A percentile compares a stretch with the other conserved stretches of the same genome.
Conservation (phyloP, 75 land plant genomes). For the Pinus taeda region DNA sequence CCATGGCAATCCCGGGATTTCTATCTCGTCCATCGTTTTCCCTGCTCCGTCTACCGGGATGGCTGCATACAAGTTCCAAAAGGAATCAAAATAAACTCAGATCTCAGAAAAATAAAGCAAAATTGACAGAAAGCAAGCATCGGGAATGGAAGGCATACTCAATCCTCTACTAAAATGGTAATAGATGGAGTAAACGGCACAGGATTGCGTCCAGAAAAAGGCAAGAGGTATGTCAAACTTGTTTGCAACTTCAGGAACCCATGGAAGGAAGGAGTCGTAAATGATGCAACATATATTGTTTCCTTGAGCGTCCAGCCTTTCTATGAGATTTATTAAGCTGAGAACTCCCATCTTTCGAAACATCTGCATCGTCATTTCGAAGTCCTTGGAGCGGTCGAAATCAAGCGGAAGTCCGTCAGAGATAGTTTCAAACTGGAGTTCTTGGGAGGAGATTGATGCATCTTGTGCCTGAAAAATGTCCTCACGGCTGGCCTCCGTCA, state of each 20-base stretch:
- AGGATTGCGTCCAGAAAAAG: constrained; percentile 67
- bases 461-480: neutral
- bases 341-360: neutral
- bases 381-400: neutral
- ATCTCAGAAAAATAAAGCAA: too few relatives aligned
- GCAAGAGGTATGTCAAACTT: constrained; percentile 34
- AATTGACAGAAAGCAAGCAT: neutral
- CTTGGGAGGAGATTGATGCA: neutral
- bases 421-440: neutral
- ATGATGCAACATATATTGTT: constrained; percentile 44
- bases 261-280: constrained; percentile 48
- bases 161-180: too few relatives aligned
- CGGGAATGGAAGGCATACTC: neutral
- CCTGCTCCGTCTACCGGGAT: neutral
- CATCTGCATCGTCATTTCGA: neutral
- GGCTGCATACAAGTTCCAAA: neutral
- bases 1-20: constrained; percentile 44
- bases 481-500: neutral
- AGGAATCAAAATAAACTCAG: too few relatives aligned
- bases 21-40: neutral
- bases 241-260: constrained; percentile 50
- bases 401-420: neutral
- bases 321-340: constrained; percentile 24
- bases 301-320: constrained; percentile 12
- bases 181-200: constrained; percentile 8